Evolutionary conservation across 2,329 filamentous ascomycete genomes (phyloP), one percentile per base, ranked within the genome.

Genomic region (Trichophaea hybrida): DNA sequence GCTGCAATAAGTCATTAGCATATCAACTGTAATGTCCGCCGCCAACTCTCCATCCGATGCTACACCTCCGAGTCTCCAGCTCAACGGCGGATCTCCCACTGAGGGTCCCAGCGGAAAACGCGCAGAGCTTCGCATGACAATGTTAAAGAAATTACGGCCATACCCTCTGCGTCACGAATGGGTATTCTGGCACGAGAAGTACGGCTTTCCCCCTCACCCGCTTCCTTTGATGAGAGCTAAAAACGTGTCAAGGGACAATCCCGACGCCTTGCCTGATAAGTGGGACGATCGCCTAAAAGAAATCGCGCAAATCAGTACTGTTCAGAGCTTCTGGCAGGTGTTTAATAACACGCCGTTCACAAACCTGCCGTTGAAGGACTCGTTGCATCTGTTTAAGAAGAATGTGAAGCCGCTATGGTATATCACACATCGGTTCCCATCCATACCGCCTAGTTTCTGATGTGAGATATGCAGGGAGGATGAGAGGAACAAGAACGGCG

Each of bases 401-500:
- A 85, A 85, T 38, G 87, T 88, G 72, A 80, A 79, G 64, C 86
- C 86, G 59, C 75, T 88, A 66, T 89, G 85, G 85, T 64, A 61
- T 52, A 58, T 35, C 33, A 33, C 4, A 13, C n/a, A 6, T 13
- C 24, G 24, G 24, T 24, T 24, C 24, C 24, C 24, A 24, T 24
- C 24, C 24, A 24, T 24, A 1, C 24, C 24, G 24, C 3, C 24
- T 24, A 24, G 24, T 24, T 24, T 1, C 24, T 24, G 5, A 31
- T 58, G 13, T 38, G 17, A n/a, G 10, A 13, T 43, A 32, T 50
- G 32, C 48, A 64, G 62, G 62, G 86, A 89, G 74, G 91, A 97
- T 71, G 81, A 86, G 44, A 83, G 93, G 68, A 96, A 96, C 73
- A 77, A 85, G 61, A 78, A 83, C 63, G 91, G 91, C 56, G 91